phyloP scores from a whole-genome alignment of 306 rosid genomes.

The Citrullus mucosospermus region DNA sequence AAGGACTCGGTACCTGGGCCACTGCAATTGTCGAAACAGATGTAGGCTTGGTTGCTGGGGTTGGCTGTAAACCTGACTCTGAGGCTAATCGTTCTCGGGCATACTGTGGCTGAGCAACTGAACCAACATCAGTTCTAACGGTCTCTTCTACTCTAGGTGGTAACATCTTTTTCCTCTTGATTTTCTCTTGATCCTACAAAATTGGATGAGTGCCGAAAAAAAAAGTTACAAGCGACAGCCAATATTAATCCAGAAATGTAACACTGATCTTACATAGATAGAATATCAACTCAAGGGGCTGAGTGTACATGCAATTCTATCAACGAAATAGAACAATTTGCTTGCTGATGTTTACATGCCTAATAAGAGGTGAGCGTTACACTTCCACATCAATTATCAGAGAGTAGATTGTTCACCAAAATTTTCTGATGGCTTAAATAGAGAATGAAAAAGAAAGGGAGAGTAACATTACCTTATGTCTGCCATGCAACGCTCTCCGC shows the following conservation, averaged over 20 bases:
- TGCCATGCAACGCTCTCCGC: constrained; percentile 45
- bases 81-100: constrained; percentile 39
- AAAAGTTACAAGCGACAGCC: not conserved
- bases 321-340: not conserved
- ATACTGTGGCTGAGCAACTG: constrained; percentile 41
- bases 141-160: constrained; percentile 46
- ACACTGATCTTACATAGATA: not conserved
- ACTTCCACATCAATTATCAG: not conserved
- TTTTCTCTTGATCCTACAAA: constrained; percentile 60
- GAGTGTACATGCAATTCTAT: not conserved
- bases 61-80: constrained; percentile 39
- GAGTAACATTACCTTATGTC: constrained; percentile 44
- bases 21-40: constrained; percentile 22
- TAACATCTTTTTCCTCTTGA: constrained; percentile 68
- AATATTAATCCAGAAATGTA: not conserved
- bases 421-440: not conserved
- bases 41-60: constrained; percentile 35
- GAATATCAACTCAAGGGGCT: not conserved
- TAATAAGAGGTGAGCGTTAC: not conserved
- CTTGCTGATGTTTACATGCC: not conserved
- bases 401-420: not conserved
- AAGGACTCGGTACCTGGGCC: constrained; percentile 38
- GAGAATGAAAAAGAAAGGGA: not conserved
- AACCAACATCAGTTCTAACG: constrained; percentile 31
- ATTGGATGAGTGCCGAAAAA: not conserved